phyloP scores from a whole-genome alignment of 148 eudicot species.

The Spergularia bocconei region DNA sequence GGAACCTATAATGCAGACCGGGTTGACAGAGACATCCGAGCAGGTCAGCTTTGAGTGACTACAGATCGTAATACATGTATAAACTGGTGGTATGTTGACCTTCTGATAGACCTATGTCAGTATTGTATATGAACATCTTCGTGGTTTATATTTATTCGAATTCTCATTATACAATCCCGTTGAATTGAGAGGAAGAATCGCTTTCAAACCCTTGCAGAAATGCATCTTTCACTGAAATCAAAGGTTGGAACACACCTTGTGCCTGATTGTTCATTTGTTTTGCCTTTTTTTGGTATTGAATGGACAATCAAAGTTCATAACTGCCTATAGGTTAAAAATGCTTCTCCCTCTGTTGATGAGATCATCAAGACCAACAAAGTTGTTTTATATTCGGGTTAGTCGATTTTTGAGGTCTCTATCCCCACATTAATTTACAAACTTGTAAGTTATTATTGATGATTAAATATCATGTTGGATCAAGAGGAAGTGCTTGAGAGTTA shows the following conservation, averaged over 20 bases:
- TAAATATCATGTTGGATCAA: no score
- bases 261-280: neutral
- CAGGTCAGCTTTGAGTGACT: conserved; percentile 71
- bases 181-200: neutral
- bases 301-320: neutral
- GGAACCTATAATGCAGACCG: conserved; percentile 95
- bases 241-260: neutral
- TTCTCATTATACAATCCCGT: neutral
- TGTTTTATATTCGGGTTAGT: neutral
- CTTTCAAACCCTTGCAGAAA: neutral
- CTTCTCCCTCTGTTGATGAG: neutral
- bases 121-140: conserved; percentile 4
- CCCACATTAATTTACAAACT: neutral
- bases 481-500: no score
- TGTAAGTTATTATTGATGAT: neutral
- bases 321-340: neutral
- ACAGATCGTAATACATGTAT: neutral
- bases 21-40: conserved; percentile 82
- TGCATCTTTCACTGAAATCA: neutral
- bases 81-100: conserved; percentile 1
- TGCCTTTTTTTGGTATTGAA: neutral
- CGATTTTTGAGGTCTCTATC: neutral
- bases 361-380: neutral
- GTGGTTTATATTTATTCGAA: neutral
- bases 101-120: neutral